Percentiles rank a stretch among this genome's conserved stretches.
Evolutionary conservation across 2,329 filamentous ascomycete genomes (phyloP).

Genomic region (Colletotrichum cordylinicola): DNA sequence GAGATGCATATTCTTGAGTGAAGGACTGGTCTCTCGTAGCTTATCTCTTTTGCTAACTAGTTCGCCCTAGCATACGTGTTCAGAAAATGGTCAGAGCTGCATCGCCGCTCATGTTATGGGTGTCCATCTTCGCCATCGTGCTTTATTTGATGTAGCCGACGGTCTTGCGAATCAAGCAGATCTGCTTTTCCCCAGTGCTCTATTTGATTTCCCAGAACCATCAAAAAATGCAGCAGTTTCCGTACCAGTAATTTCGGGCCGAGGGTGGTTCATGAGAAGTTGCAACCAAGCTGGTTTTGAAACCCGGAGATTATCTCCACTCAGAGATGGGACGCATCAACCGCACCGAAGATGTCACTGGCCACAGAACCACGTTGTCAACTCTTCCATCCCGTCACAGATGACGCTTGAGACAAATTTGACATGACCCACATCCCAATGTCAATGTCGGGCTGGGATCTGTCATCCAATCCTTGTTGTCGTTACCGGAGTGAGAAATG

Average conservation of each 20-base stretch:
- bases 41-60: neutral
- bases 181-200: too few relatives aligned
- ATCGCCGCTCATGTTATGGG: too few relatives aligned
- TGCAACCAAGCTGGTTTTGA: neutral
- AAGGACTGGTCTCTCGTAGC: neutral
- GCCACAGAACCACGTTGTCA: neutral
- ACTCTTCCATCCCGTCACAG: neutral
- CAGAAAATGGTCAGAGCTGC: neutral
- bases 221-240: too few relatives aligned
- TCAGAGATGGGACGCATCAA: too few relatives aligned
- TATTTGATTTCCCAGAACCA: too few relatives aligned
- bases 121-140: too few relatives aligned
- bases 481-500: neutral
- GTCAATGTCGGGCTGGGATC: neutral
- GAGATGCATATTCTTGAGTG: neutral
- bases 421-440: neutral
- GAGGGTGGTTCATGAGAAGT: neutral
- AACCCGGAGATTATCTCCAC: neutral
- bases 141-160: too few relatives aligned
- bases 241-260: too few relatives aligned
- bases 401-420: neutral
- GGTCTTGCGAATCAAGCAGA: too few relatives aligned
- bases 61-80: neutral
- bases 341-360: neutral
- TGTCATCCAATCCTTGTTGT: neutral